Base-by-base conservation (phyloP, 163 green algal species). In the Scenedesmus sp. region DNA sequence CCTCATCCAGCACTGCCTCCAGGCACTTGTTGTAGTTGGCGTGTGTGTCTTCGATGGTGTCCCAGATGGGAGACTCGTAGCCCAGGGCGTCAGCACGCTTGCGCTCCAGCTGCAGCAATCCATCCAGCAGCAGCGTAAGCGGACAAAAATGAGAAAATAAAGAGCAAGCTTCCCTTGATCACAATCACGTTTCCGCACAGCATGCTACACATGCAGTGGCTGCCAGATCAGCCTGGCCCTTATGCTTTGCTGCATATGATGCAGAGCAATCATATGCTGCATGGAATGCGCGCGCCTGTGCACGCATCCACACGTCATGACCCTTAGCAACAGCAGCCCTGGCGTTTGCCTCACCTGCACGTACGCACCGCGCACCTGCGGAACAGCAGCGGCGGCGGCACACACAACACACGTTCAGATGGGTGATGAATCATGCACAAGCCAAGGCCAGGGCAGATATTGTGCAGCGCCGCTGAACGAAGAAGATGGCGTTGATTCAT, bases 351-450 rank as follows among this genome's bases (percentile, higher is more conserved):
- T 76, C 65, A 76, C 65, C 65, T 76, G 65, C 92, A 99, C 95
- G 93, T 99, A 99, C 0, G 97, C 97, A 46, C 97, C 97, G 0
- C 97, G 94, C 76, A 99, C 97, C 83, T 99, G 81, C 88, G 94
- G 9, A 81, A 20, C 0, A 59, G 65, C 79, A 91, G 46, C 35
- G 43, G 61, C 61, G 68, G 46, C 44, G 65, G 24, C 30, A 26
- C 15, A 35, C 15, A n/a, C 33, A n/a, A 49, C 72, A 26, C 33
- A 49, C 35, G n/a, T 33, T n/a, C 7, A 16, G 46, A 12, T 9
- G n/a, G 20, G 1, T n/a, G 20, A 70, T 70, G 56, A 7, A 22
- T 22, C 10, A 20, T 70, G 20, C 12, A 22, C 51, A n/a, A n/a
- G 22, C 2, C 56, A 33, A 70, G 56, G 56, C 22, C n/a, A 16